A percentile compares a stretch with the other conserved stretches of the same genome.
Evolutionary conservation across 495 filamentous ascomycete species (phyloP).

Genomic region (Aspergillus homomorphus): DNA sequence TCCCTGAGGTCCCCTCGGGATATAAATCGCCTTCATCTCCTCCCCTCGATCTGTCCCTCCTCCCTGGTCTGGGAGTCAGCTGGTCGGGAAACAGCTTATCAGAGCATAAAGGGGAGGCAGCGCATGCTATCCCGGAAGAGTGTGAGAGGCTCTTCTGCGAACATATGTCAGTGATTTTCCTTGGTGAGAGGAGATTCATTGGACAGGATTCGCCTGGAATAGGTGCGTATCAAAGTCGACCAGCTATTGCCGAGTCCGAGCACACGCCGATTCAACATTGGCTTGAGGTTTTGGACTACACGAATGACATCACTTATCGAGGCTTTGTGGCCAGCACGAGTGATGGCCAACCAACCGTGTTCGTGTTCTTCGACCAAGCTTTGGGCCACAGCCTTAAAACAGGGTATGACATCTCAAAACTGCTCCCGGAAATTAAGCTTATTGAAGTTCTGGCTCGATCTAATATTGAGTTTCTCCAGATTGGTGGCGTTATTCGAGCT

Average conservation of each 20-base stretch:
- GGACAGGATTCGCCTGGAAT: constrained; percentile 71
- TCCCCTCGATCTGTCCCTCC: constrained; percentile 68
- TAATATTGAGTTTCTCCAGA: constrained; percentile 41
- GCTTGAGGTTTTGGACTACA: constrained; percentile 89
- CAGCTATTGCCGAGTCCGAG: constrained; percentile 23
- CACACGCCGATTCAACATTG: constrained; percentile 48
- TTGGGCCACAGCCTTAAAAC: constrained; percentile 76
- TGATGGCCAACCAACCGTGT: constrained; percentile 64
- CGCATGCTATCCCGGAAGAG: constrained; percentile 94
- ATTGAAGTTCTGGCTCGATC: background rate
- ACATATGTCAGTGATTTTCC: constrained; percentile 85
- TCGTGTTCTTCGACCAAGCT: constrained; percentile 76
- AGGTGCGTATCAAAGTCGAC: constrained; percentile 54
- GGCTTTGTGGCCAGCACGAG: constrained; percentile 68
- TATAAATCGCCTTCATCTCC: constrained; percentile 75
- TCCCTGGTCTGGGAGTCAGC: constrained; percentile 57
- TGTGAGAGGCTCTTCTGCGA: constrained; percentile 99
- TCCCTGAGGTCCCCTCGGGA: constrained; percentile 92
- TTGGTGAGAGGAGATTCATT: constrained; percentile 80
- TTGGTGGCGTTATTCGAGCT: constrained; percentile 90
- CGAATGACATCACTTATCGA: constrained; percentile 74
- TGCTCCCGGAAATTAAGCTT: background rate
- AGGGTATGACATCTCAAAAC: constrained; percentile 58
- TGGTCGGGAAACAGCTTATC: constrained; percentile 34
- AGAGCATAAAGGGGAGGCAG: constrained; percentile 78